Conservation (phyloP, 2,329 filamentous ascomycete species). For the Helminthosporium solani region DNA sequence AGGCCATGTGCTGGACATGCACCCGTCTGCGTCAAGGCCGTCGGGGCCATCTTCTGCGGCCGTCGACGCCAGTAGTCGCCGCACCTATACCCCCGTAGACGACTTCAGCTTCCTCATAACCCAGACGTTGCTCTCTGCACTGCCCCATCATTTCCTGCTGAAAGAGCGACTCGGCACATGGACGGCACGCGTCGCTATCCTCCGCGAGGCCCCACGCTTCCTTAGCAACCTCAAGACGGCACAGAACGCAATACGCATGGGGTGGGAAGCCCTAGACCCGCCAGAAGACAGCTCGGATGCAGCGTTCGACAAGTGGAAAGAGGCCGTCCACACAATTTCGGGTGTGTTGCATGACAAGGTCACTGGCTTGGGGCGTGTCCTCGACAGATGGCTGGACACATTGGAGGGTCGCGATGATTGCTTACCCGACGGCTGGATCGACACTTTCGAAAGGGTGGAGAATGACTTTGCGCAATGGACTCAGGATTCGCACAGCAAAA, state of each 20-base stretch:
- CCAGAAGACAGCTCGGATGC: conserved; percentile 33
- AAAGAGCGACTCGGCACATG: conserved; percentile 73
- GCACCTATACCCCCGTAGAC: conserved; percentile 70
- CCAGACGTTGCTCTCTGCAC: conserved; percentile 82
- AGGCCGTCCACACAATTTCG: conserved; percentile 56
- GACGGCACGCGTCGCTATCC: conserved; percentile 72
- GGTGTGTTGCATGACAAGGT: conserved; percentile 68
- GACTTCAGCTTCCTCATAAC: conserved; percentile 90
- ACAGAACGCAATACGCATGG: conserved; percentile 64
- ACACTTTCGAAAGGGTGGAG: conserved; percentile 80
- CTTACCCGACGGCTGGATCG: conserved; percentile 83
- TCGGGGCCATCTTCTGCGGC: conserved; percentile 49
- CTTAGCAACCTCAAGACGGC: conserved; percentile 64
- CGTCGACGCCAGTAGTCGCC: conserved; percentile 26
- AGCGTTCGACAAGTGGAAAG: conserved; percentile 37
- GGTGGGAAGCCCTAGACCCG: conserved; percentile 62
- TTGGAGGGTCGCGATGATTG: conserved; percentile 83
- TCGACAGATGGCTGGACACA: conserved; percentile 84
- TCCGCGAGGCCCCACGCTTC: conserved; percentile 71
- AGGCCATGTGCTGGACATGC: conserved; percentile 77
- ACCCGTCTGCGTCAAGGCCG: conserved; percentile 52
- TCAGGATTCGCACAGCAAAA: conserved; percentile 70
- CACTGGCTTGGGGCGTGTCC: conserved; percentile 64
- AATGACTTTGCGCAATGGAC: conserved; percentile 77
- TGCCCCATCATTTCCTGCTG: conserved; percentile 77